Percentiles rank a stretch among this genome's conserved stretches.
phyloP scores from a whole-genome alignment of 345 rosid genomes.

The Camelina sativa region DNA sequence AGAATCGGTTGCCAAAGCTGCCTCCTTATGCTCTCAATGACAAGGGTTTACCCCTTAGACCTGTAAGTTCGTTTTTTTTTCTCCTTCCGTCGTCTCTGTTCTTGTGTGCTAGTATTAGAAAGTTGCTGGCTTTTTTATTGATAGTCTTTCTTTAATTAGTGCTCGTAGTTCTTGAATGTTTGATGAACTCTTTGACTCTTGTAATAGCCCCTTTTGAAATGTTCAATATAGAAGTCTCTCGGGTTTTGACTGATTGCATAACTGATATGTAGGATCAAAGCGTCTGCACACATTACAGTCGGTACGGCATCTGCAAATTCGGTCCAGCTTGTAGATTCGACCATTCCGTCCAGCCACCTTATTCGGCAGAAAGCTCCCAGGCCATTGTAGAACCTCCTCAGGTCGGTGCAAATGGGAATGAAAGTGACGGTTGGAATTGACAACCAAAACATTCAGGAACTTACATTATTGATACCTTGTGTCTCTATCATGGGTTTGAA shows the following conservation, averaged over 20 bases:
- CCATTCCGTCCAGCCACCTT: slow-evolving; percentile 45
- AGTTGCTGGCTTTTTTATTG: slow-evolving; percentile 7
- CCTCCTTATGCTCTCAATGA: slow-evolving; percentile 66
- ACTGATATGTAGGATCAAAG: slow-evolving; percentile 64
- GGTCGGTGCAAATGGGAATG: slow-evolving; percentile 30
- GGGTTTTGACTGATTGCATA: not conserved
- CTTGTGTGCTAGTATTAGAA: slow-evolving; percentile 4
- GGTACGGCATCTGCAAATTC: slow-evolving; percentile 93
- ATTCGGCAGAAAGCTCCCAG: slow-evolving; percentile 32
- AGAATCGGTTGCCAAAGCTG: slow-evolving; percentile 53
- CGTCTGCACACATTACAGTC: slow-evolving; percentile 79
- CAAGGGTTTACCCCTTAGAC: slow-evolving; percentile 95
- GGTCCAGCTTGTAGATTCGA: slow-evolving; percentile 80
- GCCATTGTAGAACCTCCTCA: slow-evolving; percentile 33
- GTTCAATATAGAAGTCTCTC: not conserved
- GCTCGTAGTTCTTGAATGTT: not conserved
- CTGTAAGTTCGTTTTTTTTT: slow-evolving; percentile 59
- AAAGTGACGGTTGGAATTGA: slow-evolving; percentile 42
- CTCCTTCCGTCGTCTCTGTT: slow-evolving; percentile 3
- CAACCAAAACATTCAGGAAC: slow-evolving; percentile 14
- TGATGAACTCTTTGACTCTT: slow-evolving; percentile 7
- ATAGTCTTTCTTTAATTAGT: too few relatives aligned
- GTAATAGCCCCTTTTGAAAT: not conserved
- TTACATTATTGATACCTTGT: slow-evolving; percentile 7
- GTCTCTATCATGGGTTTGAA: slow-evolving; percentile 31